Evolutionary conservation across 176 grass and related monocot species (phyloP).

Genomic region (Pharus latifolius): DNA sequence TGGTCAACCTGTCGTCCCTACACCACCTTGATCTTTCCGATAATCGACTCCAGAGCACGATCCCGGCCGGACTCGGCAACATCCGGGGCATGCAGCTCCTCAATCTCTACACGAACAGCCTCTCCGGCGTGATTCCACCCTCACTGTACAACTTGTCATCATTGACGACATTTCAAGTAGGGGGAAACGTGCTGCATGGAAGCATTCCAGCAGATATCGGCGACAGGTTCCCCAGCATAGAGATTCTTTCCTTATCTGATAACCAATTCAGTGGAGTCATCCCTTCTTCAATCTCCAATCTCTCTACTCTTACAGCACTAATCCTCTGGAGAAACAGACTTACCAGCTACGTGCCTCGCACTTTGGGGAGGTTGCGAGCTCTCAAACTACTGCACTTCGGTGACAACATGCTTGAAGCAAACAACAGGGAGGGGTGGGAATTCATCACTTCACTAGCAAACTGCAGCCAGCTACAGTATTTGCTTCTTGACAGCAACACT

Average conservation of each 20-base stretch:
- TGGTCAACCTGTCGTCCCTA: background rate
- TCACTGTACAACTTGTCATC: background rate
- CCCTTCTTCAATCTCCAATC: conserved; percentile 7
- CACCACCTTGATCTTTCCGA: too few relatives aligned
- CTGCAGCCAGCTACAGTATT: background rate
- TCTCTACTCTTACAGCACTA: background rate
- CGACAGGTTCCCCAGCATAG: background rate
- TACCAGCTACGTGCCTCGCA: background rate
- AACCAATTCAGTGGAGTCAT: background rate
- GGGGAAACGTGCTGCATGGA: conserved; percentile 20
- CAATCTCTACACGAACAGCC: background rate
- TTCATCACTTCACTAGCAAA: background rate
- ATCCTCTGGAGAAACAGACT: background rate
- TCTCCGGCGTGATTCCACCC: background rate
- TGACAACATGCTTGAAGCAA: background rate
- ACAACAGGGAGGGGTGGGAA: background rate
- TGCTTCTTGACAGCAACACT: accelerated
- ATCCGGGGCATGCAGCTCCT: background rate
- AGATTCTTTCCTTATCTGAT: background rate
- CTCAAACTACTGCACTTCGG: accelerated
- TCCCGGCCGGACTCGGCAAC: background rate
- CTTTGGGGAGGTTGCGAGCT: background rate
- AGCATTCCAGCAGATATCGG: background rate
- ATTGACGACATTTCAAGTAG: background rate
- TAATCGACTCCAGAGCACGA: too few relatives aligned